Conservation (phyloP, 2,329 filamentous ascomycete species). For the Bretziella fagacearum region DNA sequence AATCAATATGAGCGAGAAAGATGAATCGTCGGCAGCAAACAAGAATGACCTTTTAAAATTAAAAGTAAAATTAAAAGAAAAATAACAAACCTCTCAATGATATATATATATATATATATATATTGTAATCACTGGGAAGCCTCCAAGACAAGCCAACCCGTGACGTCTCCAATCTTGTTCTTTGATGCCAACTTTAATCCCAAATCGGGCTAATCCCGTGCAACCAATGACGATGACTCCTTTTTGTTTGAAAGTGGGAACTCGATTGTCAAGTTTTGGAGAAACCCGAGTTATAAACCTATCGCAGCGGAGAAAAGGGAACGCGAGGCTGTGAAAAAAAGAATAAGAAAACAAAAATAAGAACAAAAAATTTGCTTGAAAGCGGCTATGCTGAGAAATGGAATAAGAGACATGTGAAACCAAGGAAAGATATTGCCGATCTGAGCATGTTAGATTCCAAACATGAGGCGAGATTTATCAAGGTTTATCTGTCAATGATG, state of each 20-base stretch:
- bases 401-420: no score
- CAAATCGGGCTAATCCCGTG: background rate
- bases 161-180: background rate
- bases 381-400: no score
- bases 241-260: background rate
- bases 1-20: no score
- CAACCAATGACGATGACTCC: background rate
- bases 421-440: no score
- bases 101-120: background rate
- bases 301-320: background rate
- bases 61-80: background rate
- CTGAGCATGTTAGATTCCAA: no score
- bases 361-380: no score
- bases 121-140: background rate
- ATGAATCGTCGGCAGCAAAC: no score
- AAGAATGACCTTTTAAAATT: no score
- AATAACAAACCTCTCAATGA: no score
- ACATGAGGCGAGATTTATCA: no score
- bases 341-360: background rate
- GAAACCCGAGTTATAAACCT: background rate
- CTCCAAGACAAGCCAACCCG: background rate
- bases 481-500: no score
- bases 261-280: constrained; percentile 2
- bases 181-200: background rate
- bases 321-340: background rate